Evolutionary conservation across 495 filamentous ascomycete genomes (phyloP).

Genomic region (Talaromyces borbonicus): DNA sequence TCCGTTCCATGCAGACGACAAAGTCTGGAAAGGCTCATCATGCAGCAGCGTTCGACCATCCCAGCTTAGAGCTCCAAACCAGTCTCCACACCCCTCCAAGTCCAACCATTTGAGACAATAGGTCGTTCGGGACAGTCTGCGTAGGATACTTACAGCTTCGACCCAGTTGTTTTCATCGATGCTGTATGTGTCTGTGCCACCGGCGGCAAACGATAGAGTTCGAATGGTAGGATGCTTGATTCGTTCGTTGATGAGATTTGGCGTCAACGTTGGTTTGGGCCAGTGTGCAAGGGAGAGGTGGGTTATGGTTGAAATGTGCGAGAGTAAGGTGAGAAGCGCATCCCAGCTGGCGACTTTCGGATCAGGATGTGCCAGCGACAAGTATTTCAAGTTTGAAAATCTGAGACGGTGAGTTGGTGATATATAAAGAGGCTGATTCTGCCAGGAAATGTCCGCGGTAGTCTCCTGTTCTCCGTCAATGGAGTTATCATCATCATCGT

Average conservation of each 20-base stretch:
- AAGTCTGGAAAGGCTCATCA: constrained; percentile 12
- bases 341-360: constrained; percentile 49
- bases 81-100: constrained; percentile 65
- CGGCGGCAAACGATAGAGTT: constrained; percentile 43
- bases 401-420: constrained; percentile 32
- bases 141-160: constrained; percentile 58
- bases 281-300: constrained; percentile 73
- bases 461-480: constrained; percentile 35
- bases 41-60: constrained; percentile 23
- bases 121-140: constrained; percentile 53
- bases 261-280: constrained; percentile 62
- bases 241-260: constrained; percentile 44
- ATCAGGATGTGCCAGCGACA: constrained; percentile 42
- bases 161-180: constrained; percentile 56
- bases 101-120: constrained; percentile 73
- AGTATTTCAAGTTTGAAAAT: constrained; percentile 39
- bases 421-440: constrained; percentile 21
- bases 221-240: constrained; percentile 25
- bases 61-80: constrained; percentile 55
- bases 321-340: constrained; percentile 51
- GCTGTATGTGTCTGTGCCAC: constrained; percentile 57
- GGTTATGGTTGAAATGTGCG: constrained; percentile 54
- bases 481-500: constrained; percentile 20
- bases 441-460: too few species aligned
- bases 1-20: constrained; percentile 40